Evolutionary conservation across 2,329 filamentous ascomycete genomes (phyloP), one percentile per base, ranked within the genome.

Genomic region (Mariannaea sp.): DNA sequence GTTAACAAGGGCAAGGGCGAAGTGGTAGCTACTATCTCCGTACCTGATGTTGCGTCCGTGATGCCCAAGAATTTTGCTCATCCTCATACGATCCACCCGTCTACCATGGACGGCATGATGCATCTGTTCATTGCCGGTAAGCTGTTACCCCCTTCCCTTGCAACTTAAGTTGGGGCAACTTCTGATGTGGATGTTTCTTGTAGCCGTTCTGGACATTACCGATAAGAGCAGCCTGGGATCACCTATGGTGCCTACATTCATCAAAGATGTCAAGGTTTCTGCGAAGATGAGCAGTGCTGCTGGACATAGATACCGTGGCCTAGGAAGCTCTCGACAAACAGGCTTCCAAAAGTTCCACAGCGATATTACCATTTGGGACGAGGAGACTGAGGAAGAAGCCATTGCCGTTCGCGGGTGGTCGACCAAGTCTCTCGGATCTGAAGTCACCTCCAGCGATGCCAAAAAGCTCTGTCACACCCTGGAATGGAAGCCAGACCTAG

Each of bases 71-170:
- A 49, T 12, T 49, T 29, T 33, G 44, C 26, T 16, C 44, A 55
- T 17, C 29, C 36, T 17, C 56, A 60, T 24, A 17, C 54, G 14
- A 44, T 60, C n/a, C 58, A 60, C 22, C 58, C 58, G 10, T 46
- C 53, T 10, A 53, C 53, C 14, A 54, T 60, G 35, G 58, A 60
- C n/a, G 46, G 27, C 29, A 36, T 49, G 44, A 47, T 47, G 44
- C 44, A 47, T 38, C 44, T 47, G 13, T 47, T 36, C n/a, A 36
- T 47, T 38, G 44, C 44, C 33, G 35, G 44, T 47, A 47, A 47
- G 44, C 35, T 30, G 16, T 16, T 10, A 6, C 6, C 7, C 5
- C 10, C 1, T 9, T 2, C 14, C 22, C 43, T 42, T 2, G 49
- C 49, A 4, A 24, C 24, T 42, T 3, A 42, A n/a, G 19, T 16